phyloP scores from a whole-genome alignment of 108 stramenopile genomes.

The Fistulifera solaris region DNA sequence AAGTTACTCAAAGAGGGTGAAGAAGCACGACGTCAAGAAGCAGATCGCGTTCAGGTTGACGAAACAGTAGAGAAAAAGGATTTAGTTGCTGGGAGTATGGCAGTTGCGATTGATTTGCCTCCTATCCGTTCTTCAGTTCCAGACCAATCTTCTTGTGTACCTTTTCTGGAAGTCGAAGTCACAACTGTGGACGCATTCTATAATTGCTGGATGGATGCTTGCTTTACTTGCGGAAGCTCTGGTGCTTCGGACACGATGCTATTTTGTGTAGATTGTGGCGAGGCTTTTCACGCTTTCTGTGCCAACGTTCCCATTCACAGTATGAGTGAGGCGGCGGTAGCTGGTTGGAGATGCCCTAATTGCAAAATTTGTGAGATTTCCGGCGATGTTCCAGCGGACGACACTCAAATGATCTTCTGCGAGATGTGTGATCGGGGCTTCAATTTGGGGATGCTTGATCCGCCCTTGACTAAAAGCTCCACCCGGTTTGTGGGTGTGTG shows the following conservation, averaged over 20 bases:
- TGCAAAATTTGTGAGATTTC: conserved; percentile 87
- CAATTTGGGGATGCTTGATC: conserved; percentile 59
- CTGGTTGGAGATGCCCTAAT: conserved; percentile 82
- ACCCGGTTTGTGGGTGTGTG: conserved; percentile 61
- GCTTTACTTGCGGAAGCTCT: conserved; percentile 59
- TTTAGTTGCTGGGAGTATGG: conserved; percentile 44
- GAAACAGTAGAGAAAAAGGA: conserved; percentile 53
- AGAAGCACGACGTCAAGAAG: conserved; percentile 37
- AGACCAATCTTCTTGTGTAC: conserved; percentile 52
- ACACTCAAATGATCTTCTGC: conserved; percentile 65
- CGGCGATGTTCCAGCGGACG: conserved; percentile 52
- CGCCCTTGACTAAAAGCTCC: conserved; percentile 52
- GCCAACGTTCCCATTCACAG: conserved; percentile 55
- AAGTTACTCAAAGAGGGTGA: conserved; percentile 30
- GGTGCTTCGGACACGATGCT: conserved; percentile 63
- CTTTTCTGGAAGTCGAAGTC: conserved; percentile 27
- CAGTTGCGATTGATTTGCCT: conserved; percentile 26
- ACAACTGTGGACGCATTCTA: conserved; percentile 41
- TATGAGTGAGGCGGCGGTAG: conserved; percentile 50
- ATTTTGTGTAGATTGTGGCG: conserved; percentile 87
- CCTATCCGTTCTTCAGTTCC: conserved; percentile 24
- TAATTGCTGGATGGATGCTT: conserved; percentile 48
- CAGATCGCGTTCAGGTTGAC: conserved; percentile 44
- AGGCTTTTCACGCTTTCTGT: conserved; percentile 82
- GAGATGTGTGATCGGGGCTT: conserved; percentile 84